Evolutionary conservation across 192 early-diverging fungal genomes (phyloP), one percentile per base, ranked within the genome.

Genomic region (Neocallimastix lanati): DNA sequence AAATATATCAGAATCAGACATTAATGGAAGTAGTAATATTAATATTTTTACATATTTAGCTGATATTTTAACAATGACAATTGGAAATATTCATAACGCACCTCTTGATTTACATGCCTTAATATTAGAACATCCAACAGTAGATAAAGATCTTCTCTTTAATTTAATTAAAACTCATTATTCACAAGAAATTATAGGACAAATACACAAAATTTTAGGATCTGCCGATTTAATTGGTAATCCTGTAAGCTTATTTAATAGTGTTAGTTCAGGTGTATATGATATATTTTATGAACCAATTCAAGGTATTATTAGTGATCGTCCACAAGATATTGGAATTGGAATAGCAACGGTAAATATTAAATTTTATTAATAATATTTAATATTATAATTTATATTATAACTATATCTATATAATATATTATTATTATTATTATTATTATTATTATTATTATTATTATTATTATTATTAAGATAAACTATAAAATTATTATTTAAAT

Each of bases 271-370:
- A 0, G 98, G 98, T 12, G 96, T 98, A 1, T 88, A 89, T 7
- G 98, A 98, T 82, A 91, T 98, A 76, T 99, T 99, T 83, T 99
- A 98, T 85, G 96, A 99, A 82, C 97, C 97, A 0, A 93, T 95
- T 82, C 94, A 96, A 87, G 97, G 97, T 9, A 93, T 97, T 79
- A 95, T 98, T 89, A 96, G 94, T 79, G 93, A 93, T 78, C 89
- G 93, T 13, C 95, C 97, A 13, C 94, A 98, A 81, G 97, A 97
- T 81, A 90, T 98, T 80, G 95, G 95, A 28, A 88, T 96, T 80
- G 96, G 96, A 11, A 82, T 99, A 12, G 96, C 94, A 0, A 92
- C 94, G 78, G 95, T 90, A 81, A 86, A 86, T n/a, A 83, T 86
- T n/a, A 87, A 88, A 4, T n/a, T n/a, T n/a, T n/a, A n/a, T n/a